phyloP scores from a whole-genome alignment of 2,329 filamentous ascomycete genomes.

The Ophiobolus disseminans region DNA sequence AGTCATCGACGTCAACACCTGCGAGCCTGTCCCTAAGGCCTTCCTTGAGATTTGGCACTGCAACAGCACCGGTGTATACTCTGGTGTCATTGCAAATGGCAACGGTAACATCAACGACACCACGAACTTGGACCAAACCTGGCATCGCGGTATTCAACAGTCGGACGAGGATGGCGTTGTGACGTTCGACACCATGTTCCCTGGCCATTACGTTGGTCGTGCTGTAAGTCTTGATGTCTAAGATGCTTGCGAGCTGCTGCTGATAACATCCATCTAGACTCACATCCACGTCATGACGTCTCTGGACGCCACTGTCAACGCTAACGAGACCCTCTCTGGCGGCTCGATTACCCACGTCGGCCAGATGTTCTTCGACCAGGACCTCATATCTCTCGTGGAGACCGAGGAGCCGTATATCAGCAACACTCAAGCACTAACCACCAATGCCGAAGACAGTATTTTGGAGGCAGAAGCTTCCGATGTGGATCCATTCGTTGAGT shows the following conservation, averaged over 20 bases:
- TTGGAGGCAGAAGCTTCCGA: constrained; percentile 56
- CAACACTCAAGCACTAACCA: constrained; percentile 55
- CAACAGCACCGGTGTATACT: constrained; percentile 46
- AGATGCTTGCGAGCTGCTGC: background rate
- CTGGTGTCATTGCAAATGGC: constrained; percentile 47
- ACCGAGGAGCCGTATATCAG: constrained; percentile 51
- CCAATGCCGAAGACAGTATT: constrained; percentile 61
- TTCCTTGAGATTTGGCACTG: constrained; percentile 63
- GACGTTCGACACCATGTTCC: constrained; percentile 57
- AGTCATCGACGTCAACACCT: constrained; percentile 63
- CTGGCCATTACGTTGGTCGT: constrained; percentile 48
- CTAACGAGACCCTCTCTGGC: constrained; percentile 60
- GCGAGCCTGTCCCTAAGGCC: constrained; percentile 57
- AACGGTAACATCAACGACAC: constrained; percentile 52
- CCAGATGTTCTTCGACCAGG: constrained; percentile 70
- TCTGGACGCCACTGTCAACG: constrained; percentile 44
- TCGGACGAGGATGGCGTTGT: constrained; percentile 58
- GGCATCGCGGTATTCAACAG: constrained; percentile 57
- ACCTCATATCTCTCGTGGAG: constrained; percentile 62
- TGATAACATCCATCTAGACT: background rate
- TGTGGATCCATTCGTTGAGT: constrained; percentile 65
- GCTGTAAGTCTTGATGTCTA: constrained; percentile 7
- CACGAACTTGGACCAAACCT: constrained; percentile 46
- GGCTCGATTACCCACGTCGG: constrained; percentile 65
- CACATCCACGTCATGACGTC: constrained; percentile 52